Conservation (phyloP, 2,329 filamentous ascomycete genomes). For the Cordyceps farinosa region DNA sequence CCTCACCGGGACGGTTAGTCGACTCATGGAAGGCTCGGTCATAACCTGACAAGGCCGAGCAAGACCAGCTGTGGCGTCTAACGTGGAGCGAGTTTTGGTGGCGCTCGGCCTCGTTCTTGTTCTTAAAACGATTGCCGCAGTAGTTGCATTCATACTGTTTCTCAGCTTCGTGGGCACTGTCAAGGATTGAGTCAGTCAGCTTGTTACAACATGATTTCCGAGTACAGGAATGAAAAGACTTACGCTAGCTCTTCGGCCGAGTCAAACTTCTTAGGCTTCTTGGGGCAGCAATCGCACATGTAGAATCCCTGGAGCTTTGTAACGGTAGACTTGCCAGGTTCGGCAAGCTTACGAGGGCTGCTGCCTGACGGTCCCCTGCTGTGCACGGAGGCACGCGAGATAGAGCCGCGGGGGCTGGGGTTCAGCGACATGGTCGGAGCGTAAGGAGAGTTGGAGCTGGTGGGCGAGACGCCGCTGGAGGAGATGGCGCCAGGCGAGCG, state of each 20-base stretch:
- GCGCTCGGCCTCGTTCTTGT: slow-evolving; percentile 96
- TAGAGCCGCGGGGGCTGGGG: slow-evolving; percentile 47
- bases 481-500: slow-evolving; percentile 45
- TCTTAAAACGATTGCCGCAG: slow-evolving; percentile 95
- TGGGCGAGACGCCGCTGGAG: slow-evolving; percentile 50
- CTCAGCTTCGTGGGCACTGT: slow-evolving; percentile 82
- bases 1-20: slow-evolving; percentile 59
- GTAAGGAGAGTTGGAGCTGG: slow-evolving; percentile 48
- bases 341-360: slow-evolving; percentile 50
- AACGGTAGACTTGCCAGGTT: slow-evolving; percentile 44
- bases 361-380: slow-evolving; percentile 45
- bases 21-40: slow-evolving; percentile 86
- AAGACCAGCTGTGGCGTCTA: slow-evolving; percentile 93
- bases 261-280: slow-evolving; percentile 95
- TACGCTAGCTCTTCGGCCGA: slow-evolving; percentile 80
- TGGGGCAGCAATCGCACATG: slow-evolving; percentile 92
- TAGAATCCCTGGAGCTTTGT: slow-evolving; percentile 52
- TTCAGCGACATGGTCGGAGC: slow-evolving; percentile 46
- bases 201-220: neutral
- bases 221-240: slow-evolving; percentile 30
- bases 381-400: slow-evolving; percentile 40
- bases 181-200: slow-evolving; percentile 23
- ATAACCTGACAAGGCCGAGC: slow-evolving; percentile 74
- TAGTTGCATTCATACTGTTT: slow-evolving; percentile 95
- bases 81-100: slow-evolving; percentile 95